Evolutionary conservation across 73 alveolate species (phyloP).

Genomic region (Blepharisma stoltei): DNA sequence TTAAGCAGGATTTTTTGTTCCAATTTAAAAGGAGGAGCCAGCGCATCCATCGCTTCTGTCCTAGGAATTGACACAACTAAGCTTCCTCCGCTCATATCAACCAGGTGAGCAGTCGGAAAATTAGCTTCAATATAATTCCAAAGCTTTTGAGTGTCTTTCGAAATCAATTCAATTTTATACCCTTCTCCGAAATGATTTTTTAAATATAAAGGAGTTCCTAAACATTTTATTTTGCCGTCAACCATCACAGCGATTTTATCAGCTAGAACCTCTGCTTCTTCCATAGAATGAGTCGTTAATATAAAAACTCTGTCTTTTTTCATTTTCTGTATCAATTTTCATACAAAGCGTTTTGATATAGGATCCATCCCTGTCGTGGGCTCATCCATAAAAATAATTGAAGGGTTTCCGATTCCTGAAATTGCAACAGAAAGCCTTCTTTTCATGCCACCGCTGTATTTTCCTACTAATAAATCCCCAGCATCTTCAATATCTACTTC

Average conservation of each 20-base stretch:
- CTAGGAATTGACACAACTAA: constrained; percentile 5
- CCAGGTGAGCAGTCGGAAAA: background rate
- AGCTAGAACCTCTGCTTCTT: constrained; percentile 65
- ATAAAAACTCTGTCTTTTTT: constrained; percentile 73
- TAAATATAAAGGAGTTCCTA: constrained; percentile 49
- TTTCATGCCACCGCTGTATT: constrained; percentile 68
- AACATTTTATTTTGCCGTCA: constrained; percentile 58
- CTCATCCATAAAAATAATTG: constrained; percentile 61
- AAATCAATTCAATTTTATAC: background rate
- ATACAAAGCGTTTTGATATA: constrained; percentile 69
- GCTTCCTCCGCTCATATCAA: background rate
- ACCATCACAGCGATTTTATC: constrained; percentile 81
- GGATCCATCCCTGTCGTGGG: constrained; percentile 83
- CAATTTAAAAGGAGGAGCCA: too few species aligned
- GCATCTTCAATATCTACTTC: constrained; percentile 28
- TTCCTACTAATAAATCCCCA: constrained; percentile 30
- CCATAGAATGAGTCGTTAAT: constrained; percentile 74
- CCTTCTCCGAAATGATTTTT: constrained; percentile 70
- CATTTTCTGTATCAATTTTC: constrained; percentile 69
- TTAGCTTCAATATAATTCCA: background rate
- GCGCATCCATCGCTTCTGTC: background rate
- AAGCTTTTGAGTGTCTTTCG: background rate
- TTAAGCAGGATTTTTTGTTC: too few species aligned
- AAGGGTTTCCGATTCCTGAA: constrained; percentile 62
- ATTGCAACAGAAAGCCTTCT: constrained; percentile 71